Percentiles rank a stretch among this genome's conserved stretches.
Conservation (phyloP, 1,284 basidiomycete species). For the Ganoderma resinaceum region DNA sequence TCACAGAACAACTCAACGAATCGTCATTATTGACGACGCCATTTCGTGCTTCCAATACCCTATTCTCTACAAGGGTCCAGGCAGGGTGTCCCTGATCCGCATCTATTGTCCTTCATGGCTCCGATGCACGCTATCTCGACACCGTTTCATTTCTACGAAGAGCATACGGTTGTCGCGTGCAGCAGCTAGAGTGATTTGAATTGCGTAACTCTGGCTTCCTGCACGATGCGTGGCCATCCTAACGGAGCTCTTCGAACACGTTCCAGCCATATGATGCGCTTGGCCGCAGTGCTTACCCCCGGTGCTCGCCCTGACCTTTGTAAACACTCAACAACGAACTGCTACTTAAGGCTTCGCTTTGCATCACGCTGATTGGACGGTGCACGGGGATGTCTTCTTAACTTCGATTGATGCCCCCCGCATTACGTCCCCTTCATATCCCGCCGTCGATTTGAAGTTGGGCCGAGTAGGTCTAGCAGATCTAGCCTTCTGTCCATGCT, state of each 20-base stretch:
- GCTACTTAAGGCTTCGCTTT: neutral
- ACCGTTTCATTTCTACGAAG: neutral
- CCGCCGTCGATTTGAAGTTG: neutral
- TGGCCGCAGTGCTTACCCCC: neutral
- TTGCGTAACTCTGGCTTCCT: neutral
- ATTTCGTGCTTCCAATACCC: no score
- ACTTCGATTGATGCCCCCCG: neutral
- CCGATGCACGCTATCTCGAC: neutral
- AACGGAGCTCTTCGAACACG: neutral
- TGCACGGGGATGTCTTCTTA: neutral
- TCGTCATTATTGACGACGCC: no score
- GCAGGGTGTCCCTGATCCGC: no score
- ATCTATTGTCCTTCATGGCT: neutral
- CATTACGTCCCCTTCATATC: neutral
- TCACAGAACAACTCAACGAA: no score
- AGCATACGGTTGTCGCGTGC: neutral
- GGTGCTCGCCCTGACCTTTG: no score
- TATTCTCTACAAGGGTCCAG: no score
- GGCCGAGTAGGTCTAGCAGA: neutral
- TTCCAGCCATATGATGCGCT: neutral
- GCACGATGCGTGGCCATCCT: neutral
- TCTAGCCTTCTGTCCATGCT: neutral
- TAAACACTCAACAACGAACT: neutral
- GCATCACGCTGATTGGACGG: neutral
- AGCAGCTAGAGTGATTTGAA: neutral